Evolutionary conservation across 352 stramenopile genomes (phyloP).

Genomic region (Phytophthora podocarpi): DNA sequence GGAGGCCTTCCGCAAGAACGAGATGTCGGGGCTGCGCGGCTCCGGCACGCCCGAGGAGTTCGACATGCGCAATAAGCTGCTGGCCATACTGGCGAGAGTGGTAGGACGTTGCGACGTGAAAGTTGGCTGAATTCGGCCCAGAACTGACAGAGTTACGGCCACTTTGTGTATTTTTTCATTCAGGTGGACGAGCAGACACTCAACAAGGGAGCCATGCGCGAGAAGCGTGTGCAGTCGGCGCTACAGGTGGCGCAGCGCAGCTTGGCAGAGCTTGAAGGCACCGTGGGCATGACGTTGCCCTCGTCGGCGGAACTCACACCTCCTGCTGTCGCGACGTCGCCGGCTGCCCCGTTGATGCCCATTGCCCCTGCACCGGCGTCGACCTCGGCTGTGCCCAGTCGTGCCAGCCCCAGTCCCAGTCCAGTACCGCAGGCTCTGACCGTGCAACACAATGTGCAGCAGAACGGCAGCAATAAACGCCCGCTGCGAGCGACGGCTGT

Average conservation of each 20-base stretch:
- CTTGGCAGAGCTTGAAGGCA: constrained; percentile 29
- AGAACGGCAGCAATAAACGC: constrained; percentile 39
- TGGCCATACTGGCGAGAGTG: constrained; percentile 36
- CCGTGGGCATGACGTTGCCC: constrained; percentile 1
- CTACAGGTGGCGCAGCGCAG: constrained; percentile 30
- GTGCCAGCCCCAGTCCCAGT: constrained; percentile 17
- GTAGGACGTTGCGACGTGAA: constrained; percentile 14
- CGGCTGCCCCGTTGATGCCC: constrained; percentile 21
- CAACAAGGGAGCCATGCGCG: constrained; percentile 42
- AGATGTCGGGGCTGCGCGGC: constrained; percentile 41
- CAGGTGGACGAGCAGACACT: constrained; percentile 44
- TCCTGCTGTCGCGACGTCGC: constrained; percentile 1
- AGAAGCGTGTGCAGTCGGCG: constrained; percentile 42
- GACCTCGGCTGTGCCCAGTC: background rate
- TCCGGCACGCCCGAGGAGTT: constrained; percentile 40
- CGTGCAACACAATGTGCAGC: constrained; percentile 22
- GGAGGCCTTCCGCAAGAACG: constrained; percentile 42
- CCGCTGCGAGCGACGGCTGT: constrained; percentile 7
- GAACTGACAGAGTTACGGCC: constrained; percentile 15
- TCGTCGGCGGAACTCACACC: constrained; percentile 3
- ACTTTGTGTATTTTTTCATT: too few species aligned
- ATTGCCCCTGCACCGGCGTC: constrained; percentile 34
- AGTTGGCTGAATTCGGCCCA: background rate
- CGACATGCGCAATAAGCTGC: constrained; percentile 44
- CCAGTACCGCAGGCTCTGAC: constrained; percentile 9